Percentiles rank a stretch among this genome's conserved stretches.
These are phyloP conservation scores for Globomyces sp. DNA, from an alignment of 371 early-diverging fungal genomes.

Conservation along the genomic window DNA sequence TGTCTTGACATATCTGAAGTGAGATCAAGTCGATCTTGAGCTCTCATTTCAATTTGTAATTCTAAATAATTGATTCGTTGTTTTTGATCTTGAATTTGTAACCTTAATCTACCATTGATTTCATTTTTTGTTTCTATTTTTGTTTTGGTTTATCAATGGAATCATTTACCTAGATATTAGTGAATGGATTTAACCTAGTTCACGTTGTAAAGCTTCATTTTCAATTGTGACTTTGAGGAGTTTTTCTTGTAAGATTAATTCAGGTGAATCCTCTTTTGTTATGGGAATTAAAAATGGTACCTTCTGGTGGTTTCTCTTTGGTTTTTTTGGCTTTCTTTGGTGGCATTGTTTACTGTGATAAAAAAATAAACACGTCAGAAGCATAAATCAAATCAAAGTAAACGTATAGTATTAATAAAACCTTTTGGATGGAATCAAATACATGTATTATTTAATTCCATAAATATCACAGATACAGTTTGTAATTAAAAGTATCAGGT, in stretches of 20 bases:
- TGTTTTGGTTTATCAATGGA: not conserved
- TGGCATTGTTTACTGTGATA: constrained; percentile 26
- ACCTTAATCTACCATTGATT: constrained; percentile 25
- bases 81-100: constrained; percentile 27
- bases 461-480: too few species aligned
- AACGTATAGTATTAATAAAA: too few species aligned
- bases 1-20: constrained; percentile 54
- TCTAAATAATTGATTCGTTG: constrained; percentile 36
- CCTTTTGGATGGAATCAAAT: too few species aligned
- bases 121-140: constrained; percentile 34
- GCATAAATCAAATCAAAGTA: too few species aligned
- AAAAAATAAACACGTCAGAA: not conserved
- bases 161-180: not conserved
- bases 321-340: constrained; percentile 28
- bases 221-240: constrained; percentile 40
- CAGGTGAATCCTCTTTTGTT: constrained; percentile 13
- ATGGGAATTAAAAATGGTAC: not conserved
- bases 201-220: constrained; percentile 34
- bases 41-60: constrained; percentile 33
- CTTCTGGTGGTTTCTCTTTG: constrained; percentile 7
- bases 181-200: constrained; percentile 29
- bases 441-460: too few species aligned
- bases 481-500: too few species aligned
- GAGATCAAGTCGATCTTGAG: constrained; percentile 45
- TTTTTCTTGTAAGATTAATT: constrained; percentile 33